These are phyloP conservation scores for Sedum album DNA, from an alignment of 164 flowering plant species.

Conservation along the genomic window DNA sequence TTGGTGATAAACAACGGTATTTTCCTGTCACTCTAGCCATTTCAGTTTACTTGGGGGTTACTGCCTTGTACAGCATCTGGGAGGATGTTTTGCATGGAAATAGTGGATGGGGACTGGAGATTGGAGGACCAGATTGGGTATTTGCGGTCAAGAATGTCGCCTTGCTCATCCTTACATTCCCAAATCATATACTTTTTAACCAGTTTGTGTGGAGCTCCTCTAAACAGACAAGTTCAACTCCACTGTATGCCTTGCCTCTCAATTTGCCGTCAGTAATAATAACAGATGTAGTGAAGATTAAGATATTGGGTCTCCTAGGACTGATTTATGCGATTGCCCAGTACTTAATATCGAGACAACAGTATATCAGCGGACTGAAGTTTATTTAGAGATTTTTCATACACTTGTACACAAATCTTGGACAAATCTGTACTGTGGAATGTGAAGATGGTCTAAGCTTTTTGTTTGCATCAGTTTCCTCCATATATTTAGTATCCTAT, in stretches of 20 bases:
- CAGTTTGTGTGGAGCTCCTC: conserved; percentile 85
- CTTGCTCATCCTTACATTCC: conserved; percentile 81
- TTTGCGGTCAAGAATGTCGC: conserved; percentile 87
- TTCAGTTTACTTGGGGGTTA: conserved; percentile 64
- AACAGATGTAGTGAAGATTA: conserved; percentile 69
- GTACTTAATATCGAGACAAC: conserved; percentile 87
- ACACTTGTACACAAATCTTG: not conserved
- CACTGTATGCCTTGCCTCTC: conserved; percentile 73
- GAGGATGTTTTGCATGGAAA: conserved; percentile 90
- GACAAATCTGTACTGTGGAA: conserved; percentile 26
- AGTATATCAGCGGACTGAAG: conserved; percentile 77
- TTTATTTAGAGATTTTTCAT: conserved; percentile 51
- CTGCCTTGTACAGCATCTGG: conserved; percentile 74
- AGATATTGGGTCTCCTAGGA: conserved; percentile 80
- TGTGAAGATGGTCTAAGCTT: conserved; percentile 8
- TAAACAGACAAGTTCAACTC: conserved; percentile 55
- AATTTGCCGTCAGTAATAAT: conserved; percentile 74
- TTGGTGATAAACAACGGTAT: conserved; percentile 89
- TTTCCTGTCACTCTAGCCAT: conserved; percentile 79
- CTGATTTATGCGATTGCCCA: conserved; percentile 82
- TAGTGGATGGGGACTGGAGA: conserved; percentile 79
- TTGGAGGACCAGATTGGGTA: conserved; percentile 93
- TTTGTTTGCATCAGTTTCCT: not conserved
- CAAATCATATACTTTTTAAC: conserved; percentile 89
- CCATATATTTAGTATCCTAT: not conserved